Percentiles rank a stretch among this genome's conserved stretches.
phyloP scores from a whole-genome alignment of 2,329 filamentous ascomycete genomes.

The Aspergillus brunneoviolaceus region DNA sequence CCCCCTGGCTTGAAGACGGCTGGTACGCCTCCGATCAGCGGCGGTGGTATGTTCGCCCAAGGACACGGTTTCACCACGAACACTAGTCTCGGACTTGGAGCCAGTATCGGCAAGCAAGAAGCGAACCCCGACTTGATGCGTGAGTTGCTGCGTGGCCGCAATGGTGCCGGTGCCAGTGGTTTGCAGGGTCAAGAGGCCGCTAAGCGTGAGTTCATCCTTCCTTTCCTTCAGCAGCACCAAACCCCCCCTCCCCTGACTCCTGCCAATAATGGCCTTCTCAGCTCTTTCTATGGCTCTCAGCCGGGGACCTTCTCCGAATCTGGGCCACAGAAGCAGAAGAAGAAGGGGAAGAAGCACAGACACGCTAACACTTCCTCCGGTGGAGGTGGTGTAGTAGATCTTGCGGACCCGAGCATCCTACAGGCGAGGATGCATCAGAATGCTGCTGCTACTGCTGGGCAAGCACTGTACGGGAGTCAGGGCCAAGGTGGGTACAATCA shows the following conservation, averaged over 20 bases:
- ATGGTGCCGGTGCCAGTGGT: constrained; percentile 58
- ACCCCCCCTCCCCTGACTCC: constrained; percentile 86
- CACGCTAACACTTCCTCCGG: constrained; percentile 99
- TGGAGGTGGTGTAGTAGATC: constrained; percentile 99
- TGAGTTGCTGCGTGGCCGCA: constrained; percentile 72
- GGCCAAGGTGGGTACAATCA: constrained; percentile 87
- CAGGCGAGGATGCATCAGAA: constrained; percentile 94
- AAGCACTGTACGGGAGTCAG: constrained; percentile 87
- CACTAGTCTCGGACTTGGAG: constrained; percentile 62
- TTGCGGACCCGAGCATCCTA: constrained; percentile 99
- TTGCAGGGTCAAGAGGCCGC: constrained; percentile 76
- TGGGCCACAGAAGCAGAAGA: constrained; percentile 92
- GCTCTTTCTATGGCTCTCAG: constrained; percentile 86
- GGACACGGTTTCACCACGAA: constrained; percentile 73
- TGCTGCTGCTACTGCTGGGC: constrained; percentile 69
- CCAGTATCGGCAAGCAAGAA: constrained; percentile 67
- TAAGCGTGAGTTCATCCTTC: constrained; percentile 99
- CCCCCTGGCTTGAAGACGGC: constrained; percentile 94
- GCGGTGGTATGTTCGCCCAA: constrained; percentile 83
- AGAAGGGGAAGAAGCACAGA: constrained; percentile 99
- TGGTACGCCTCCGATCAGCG: constrained; percentile 81
- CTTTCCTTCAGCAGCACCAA: constrained; percentile 86
- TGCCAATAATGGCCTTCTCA: constrained; percentile 78
- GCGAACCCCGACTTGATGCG: constrained; percentile 72
- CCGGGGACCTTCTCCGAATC: constrained; percentile 85